Conservation (phyloP, 2,329 filamentous ascomycete species). For the Grosmannia penicillata region DNA sequence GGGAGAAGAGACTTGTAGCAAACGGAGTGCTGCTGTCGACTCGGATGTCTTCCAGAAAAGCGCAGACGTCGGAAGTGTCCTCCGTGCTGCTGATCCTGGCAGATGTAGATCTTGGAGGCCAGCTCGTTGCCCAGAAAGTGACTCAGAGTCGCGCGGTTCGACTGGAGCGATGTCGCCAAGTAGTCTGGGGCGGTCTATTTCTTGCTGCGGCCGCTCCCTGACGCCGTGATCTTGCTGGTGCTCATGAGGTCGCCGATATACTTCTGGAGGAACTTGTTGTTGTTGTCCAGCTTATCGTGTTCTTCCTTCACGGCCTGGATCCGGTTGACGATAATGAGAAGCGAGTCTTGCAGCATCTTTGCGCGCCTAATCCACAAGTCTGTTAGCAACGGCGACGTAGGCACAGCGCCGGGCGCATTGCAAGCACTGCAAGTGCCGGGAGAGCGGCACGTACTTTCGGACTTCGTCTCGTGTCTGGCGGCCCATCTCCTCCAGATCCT, state of each 20-base stretch:
- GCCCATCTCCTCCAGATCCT: conserved; percentile 78
- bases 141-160: too few species aligned
- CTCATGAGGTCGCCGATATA: conserved; percentile 96
- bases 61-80: too few species aligned
- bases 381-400: too few species aligned
- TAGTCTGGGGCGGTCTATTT: conserved; percentile 25
- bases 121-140: too few species aligned
- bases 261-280: conserved; percentile 95
- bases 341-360: conserved; percentile 72
- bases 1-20: too few species aligned
- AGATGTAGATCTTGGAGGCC: too few species aligned
- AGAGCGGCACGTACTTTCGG: conserved; percentile 30
- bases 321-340: conserved; percentile 78
- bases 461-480: conserved; percentile 61
- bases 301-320: conserved; percentile 91
- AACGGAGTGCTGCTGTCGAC: too few species aligned
- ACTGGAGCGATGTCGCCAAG: neutral
- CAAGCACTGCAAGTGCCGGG: neutral
- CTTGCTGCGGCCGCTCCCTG: conserved; percentile 30
- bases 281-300: conserved; percentile 89
- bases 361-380: conserved; percentile 52
- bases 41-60: too few species aligned
- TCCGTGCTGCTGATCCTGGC: too few species aligned
- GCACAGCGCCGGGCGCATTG: too few species aligned
- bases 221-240: conserved; percentile 57